Evolutionary conservation across 768 basidiomycete genomes (phyloP).

Genomic region (Phlegmacium glaucopus): DNA sequence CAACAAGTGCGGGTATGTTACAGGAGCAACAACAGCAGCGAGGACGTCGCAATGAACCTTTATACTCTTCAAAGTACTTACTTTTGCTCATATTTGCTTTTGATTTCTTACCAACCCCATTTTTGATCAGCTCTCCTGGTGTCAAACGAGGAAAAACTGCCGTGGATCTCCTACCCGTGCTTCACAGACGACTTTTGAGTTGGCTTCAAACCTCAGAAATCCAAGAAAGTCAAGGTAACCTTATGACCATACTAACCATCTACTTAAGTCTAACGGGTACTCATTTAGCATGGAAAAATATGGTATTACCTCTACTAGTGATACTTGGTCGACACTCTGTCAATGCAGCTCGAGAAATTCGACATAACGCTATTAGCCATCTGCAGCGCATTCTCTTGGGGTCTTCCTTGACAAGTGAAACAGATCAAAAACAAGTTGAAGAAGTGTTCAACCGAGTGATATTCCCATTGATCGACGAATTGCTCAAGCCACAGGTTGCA

Average conservation of each 20-base stretch:
- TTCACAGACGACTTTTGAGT: slow-evolving; percentile 62
- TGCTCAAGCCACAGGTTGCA: slow-evolving; percentile 80
- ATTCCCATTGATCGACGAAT: slow-evolving; percentile 89
- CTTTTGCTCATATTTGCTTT: neutral
- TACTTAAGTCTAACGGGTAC: neutral
- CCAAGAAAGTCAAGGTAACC: slow-evolving; percentile 39
- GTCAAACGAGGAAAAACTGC: slow-evolving; percentile 82
- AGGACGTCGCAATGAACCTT: slow-evolving; percentile 46
- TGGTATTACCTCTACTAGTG: slow-evolving; percentile 69
- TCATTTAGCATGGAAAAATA: slow-evolving; percentile 65
- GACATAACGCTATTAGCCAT: slow-evolving; percentile 74
- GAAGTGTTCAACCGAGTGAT: slow-evolving; percentile 87
- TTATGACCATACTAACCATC: neutral
- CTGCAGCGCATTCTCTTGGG: slow-evolving; percentile 85
- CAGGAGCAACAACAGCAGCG: slow-evolving; percentile 56
- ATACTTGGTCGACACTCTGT: slow-evolving; percentile 79
- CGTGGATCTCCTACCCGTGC: slow-evolving; percentile 72
- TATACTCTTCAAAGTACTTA: slow-evolving; percentile 51
- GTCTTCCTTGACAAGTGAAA: slow-evolving; percentile 57
- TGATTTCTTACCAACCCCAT: slow-evolving; percentile 2
- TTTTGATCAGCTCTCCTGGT: slow-evolving; percentile 59
- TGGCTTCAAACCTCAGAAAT: slow-evolving; percentile 51
- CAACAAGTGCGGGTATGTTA: slow-evolving; percentile 59
- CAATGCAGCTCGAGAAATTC: slow-evolving; percentile 80
- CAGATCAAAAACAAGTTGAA: slow-evolving; percentile 61